Base-by-base conservation (phyloP, 2,329 filamentous ascomycete species). In the Botrytis pseudocinerea region DNA sequence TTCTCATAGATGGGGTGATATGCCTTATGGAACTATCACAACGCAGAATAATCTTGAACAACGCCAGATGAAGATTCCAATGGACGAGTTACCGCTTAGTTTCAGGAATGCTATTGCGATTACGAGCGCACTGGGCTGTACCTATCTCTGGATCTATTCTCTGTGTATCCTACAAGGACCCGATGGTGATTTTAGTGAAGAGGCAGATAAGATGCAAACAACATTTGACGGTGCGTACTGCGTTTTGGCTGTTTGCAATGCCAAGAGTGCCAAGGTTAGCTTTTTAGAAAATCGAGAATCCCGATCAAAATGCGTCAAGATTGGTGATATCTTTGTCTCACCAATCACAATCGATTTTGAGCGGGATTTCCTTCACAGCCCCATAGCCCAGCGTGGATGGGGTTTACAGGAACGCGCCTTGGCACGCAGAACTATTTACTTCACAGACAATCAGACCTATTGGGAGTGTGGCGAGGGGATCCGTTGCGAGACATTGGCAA, bases 371-470 rank as follows among this genome's bases (percentile, higher is more conserved):
- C 75, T 80, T 1, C 64, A 80, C 0, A 76, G 80, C 0, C 22
- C 74, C 1, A 74, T 85, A 4, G 83, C 80, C 69, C 75, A 72
- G 8, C 77, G 83, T 4, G 83, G 80, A 0, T 84, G 83, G 83
- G 83, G 83, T 0, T 61, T 83, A 7, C 83, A 84, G 72, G 83
- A 84, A 71, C 77, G 79, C 10, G 80, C 79, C 0, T 75, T 84
- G 4, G 79, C 82, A 0, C 78, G 80, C 9, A 78, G 83, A 25
- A 81, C 80, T 0, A 80, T 84, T 28, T 82, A 81, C 64, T 84
- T 83, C 71, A 80, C 82, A 0, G 61, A 77, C 0, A 70, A 71
- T 0, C 81, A 84, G 71, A 79, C 80, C 0, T 82, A 84, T 42
- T 84, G 79, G 78, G 82, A 83, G 54, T 84, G 83, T 57, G 80